Evolutionary conservation across 1,139 yeast genomes (phyloP), one percentile per base, ranked within the genome.

Genomic region (Debaryomyces udenii): DNA sequence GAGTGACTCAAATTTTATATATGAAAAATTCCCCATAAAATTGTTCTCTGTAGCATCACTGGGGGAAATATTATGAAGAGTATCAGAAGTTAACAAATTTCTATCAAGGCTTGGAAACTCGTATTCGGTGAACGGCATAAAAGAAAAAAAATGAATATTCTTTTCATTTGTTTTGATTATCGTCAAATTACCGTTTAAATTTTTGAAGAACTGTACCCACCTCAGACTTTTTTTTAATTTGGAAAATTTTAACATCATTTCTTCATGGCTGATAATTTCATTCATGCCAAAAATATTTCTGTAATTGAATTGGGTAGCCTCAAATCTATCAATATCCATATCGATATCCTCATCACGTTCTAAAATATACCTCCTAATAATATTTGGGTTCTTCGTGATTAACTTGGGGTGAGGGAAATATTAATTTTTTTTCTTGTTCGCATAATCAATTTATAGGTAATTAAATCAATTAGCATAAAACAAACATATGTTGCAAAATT

Each of bases 61-160:
- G 9, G 20, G 6, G 23, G 23, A 9, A 4, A 23, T 3, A 15
- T 24, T 3, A 34, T 14, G 7, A 26, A 34, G 22, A 34, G 15
- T 34, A 26, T 16, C 10, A 4, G 37, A 30, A 10, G 16, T 26
- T 17, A 34, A 11, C 23, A 34, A 3, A 34, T 16, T 16, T 13
- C 31, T 30, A 34, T 15, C 27, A 15, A 13, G 22, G n/a, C 15
- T 14, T 13, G 7, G 20, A 17, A 24, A 33, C 22, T 26, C 37
- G 27, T 33, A 33, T 9, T 33, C 37, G 4, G 37, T 33, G 30
- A 33, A 33, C 9, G 37, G 37, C 10, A 33, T 33, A 26, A 33
- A 29, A 14, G 16, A 22, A 33, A 24, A 16, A 33, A 33, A n/a
- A 24, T 33, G 22, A 13, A 33, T 9, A 27, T 13, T 13, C 37